Conservation (phyloP, 2,329 filamentous ascomycete genomes). For the Sclerotinia nivalis region DNA sequence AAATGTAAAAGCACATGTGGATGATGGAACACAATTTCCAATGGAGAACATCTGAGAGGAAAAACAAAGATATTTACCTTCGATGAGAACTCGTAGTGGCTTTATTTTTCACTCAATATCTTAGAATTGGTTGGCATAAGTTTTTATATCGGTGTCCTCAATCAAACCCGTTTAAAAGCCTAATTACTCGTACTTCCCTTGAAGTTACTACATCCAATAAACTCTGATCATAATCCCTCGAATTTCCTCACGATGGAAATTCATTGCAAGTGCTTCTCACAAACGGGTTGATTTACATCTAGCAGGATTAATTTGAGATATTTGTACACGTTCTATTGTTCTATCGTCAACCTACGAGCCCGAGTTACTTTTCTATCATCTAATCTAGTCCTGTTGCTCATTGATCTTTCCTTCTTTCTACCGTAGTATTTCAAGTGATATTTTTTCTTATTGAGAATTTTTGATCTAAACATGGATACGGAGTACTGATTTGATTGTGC, state of each 20-base stretch:
- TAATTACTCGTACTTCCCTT: not conserved
- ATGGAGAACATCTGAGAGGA: slow-evolving; percentile 24
- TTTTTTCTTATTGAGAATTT: no score
- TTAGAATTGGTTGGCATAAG: not conserved
- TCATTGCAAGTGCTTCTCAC: not conserved
- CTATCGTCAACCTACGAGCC: no score
- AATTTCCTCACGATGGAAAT: no score
- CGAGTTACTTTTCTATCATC: not conserved
- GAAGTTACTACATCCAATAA: not conserved
- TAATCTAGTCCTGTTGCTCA: not conserved
- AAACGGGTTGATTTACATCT: not conserved
- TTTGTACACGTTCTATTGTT: no score
- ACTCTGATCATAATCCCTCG: not conserved
- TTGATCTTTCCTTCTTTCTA: not conserved
- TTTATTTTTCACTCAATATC: not conserved
- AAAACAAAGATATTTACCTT: not conserved
- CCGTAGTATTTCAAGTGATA: no score
- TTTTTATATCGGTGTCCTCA: no score
- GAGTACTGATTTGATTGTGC: no score
- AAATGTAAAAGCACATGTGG: slow-evolving; percentile 7
- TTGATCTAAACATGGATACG: no score
- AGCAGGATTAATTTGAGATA: no score
- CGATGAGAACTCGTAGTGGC: not conserved
- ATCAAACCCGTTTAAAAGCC: not conserved
- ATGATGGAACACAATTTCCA: slow-evolving; percentile 25